Conservation (phyloP, 2,329 filamentous ascomycete genomes). For the Chaetomiaceae sp. region DNA sequence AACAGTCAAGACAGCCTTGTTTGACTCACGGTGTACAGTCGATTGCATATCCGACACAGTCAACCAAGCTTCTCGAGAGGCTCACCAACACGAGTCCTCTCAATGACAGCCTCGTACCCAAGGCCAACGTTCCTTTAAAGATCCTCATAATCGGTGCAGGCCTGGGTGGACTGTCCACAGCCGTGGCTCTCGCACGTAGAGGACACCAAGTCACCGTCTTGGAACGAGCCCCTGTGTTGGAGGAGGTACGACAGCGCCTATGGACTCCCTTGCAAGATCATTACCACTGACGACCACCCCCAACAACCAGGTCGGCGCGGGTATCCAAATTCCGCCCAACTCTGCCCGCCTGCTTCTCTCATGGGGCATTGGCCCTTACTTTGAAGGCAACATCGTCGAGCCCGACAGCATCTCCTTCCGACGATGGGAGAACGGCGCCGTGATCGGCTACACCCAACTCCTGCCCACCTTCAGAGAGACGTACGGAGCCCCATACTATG, state of each 20-base stretch:
- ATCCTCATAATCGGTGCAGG: background rate
- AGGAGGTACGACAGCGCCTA: background rate
- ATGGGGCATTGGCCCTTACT: background rate
- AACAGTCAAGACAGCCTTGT: background rate
- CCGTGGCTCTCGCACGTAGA: background rate
- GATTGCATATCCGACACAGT: background rate
- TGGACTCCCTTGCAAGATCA: background rate
- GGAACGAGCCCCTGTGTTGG: background rate
- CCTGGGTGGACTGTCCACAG: background rate
- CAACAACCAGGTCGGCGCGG: background rate
- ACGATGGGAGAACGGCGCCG: background rate
- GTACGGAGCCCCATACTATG: background rate
- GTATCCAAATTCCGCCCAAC: background rate
- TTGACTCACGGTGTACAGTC: background rate
- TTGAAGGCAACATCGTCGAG: background rate
- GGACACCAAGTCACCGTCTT: background rate
- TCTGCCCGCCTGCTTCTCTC: background rate
- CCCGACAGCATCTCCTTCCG: background rate
- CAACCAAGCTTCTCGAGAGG: background rate
- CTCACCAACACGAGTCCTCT: background rate
- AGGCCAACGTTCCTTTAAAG: background rate
- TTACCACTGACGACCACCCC: background rate
- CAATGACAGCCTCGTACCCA: background rate
- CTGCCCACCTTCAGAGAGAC: background rate
- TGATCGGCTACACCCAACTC: background rate